Evolutionary conservation across 2,329 filamentous ascomycete species (phyloP).

Genomic region (Tolypocladium pustulatum): DNA sequence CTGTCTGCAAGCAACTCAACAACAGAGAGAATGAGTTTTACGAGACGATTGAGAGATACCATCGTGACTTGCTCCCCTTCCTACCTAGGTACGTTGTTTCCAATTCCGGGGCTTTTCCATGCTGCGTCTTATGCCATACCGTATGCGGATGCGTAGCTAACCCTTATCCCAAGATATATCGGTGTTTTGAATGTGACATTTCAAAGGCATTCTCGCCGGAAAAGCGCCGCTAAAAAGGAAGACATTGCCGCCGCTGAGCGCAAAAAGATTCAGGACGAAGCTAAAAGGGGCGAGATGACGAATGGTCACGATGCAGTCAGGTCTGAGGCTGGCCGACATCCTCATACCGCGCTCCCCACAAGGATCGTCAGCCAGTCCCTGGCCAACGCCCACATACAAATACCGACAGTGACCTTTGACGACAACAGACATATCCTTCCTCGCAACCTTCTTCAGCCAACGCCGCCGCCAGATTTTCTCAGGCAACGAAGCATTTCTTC

Average conservation of each 20-base stretch:
- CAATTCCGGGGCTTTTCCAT: neutral
- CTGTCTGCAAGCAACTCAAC: constrained; percentile 96
- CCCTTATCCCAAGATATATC: constrained; percentile 59
- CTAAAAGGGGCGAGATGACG: neutral
- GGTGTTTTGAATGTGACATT: constrained; percentile 95
- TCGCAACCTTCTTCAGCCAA: constrained; percentile 63
- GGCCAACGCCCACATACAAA: constrained; percentile 49
- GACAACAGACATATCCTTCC: constrained; percentile 93
- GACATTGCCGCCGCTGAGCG: constrained; percentile 26
- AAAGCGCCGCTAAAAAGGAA: constrained; percentile 42
- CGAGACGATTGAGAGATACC: constrained; percentile 83
- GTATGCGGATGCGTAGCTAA: neutral
- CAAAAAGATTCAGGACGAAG: constrained; percentile 22
- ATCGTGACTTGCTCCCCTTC: constrained; percentile 83
- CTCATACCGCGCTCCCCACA: constrained; percentile 9
- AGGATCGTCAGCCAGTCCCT: constrained; percentile 65
- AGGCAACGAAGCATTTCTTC: constrained; percentile 23
- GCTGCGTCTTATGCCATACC: neutral
- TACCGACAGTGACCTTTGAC: constrained; percentile 86
- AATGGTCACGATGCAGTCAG: constrained; percentile 2
- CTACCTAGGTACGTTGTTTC: constrained; percentile 61
- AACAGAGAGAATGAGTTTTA: constrained; percentile 99
- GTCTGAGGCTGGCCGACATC: constrained; percentile 7
- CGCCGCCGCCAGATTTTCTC: constrained; percentile 24
- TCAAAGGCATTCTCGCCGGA: constrained; percentile 67